Percentiles rank a stretch among this genome's conserved stretches.
These are phyloP conservation scores for Globisporangium paroecandrum DNA, from an alignment of 352 stramenopile genomes.

Conservation along the genomic window DNA sequence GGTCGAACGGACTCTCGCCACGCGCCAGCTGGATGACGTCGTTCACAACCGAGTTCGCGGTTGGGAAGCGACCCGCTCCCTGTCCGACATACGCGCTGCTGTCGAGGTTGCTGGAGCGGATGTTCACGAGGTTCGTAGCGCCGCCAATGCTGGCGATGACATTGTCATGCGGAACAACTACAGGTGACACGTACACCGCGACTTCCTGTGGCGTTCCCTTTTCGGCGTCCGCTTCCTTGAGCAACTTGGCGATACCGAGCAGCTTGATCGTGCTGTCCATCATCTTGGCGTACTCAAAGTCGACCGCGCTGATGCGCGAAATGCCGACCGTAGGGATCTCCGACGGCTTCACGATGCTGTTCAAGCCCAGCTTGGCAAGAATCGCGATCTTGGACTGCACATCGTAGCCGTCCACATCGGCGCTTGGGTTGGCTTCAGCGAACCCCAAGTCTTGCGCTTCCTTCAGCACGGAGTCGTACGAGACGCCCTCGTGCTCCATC, in stretches of 20 bases:
- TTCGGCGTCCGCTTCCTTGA: constrained; percentile 73
- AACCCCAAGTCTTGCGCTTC: constrained; percentile 93
- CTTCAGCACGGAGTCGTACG: constrained; percentile 91
- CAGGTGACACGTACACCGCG: constrained; percentile 92
- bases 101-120: constrained; percentile 87
- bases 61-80: constrained; percentile 93
- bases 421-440: constrained; percentile 93
- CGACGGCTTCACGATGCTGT: constrained; percentile 78
- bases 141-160: constrained; percentile 87
- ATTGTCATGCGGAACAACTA: constrained; percentile 88
- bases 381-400: constrained; percentile 96
- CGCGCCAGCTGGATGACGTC: constrained; percentile 92
- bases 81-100: constrained; percentile 90
- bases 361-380: constrained; percentile 93
- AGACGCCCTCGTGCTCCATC: constrained; percentile 92
- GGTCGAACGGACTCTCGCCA: constrained; percentile 85
- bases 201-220: constrained; percentile 73
- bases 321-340: constrained; percentile 94
- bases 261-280: constrained; percentile 97
- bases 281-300: constrained; percentile 96
- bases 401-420: constrained; percentile 95
- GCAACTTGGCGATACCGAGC: constrained; percentile 81
- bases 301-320: constrained; percentile 84
- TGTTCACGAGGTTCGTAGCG: constrained; percentile 91
- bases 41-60: constrained; percentile 95